A percentile compares a stretch with the other conserved stretches of the same genome.
These are phyloP conservation scores for Alternaria arbusti DNA, from an alignment of 2,329 filamentous ascomycete species.

Conservation along the genomic window DNA sequence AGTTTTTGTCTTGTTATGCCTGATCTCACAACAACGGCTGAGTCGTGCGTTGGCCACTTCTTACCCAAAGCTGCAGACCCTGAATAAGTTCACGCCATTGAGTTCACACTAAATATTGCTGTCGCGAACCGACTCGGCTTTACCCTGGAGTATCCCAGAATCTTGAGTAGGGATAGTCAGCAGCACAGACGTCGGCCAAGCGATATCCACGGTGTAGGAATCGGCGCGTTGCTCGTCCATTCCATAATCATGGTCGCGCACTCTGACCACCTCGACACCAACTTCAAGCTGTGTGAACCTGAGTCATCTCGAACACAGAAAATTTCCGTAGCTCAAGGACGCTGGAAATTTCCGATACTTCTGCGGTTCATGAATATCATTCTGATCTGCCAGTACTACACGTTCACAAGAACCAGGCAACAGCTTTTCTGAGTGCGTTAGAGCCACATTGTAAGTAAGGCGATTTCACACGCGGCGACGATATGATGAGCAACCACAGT, in stretches of 20 bases:
- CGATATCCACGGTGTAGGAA: not conserved
- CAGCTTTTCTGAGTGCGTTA: not conserved
- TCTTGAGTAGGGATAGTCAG: not conserved
- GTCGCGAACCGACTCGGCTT: constrained; percentile 1
- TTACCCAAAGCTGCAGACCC: not conserved
- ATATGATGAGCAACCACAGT: not conserved
- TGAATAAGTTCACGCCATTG: constrained; percentile 2
- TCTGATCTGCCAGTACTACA: not conserved
- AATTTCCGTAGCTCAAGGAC: not conserved
- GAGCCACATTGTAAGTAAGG: not conserved
- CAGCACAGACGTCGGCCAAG: not conserved
- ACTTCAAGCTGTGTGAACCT: not conserved
- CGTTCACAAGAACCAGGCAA: not conserved
- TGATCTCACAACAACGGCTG: not conserved
- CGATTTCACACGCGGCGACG: not conserved
- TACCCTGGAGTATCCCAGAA: not conserved
- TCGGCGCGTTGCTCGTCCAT: not conserved
- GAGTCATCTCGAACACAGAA: not conserved
- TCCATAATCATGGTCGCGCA: not conserved
- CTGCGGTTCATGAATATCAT: not conserved
- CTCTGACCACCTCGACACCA: not conserved
- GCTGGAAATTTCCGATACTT: not conserved
- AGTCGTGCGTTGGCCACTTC: not conserved
- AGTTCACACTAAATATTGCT: constrained; percentile 2
- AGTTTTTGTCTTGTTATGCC: not conserved